Percentiles rank a stretch among this genome's conserved stretches.
Conservation (phyloP, 176 grass and related monocot species). For the Eragrostis curvula region DNA sequence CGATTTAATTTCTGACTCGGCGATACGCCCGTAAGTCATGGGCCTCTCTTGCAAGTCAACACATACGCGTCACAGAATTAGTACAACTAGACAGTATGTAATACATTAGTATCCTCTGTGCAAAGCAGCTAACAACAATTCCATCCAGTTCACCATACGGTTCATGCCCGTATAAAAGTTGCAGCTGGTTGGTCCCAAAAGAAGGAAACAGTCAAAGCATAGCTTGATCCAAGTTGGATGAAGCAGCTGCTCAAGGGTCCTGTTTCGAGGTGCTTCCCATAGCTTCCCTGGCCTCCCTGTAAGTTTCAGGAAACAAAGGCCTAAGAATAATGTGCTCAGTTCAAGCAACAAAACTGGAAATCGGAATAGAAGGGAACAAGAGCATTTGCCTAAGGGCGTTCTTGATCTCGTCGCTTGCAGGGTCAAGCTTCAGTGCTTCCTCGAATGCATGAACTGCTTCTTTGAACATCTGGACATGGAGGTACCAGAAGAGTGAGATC, state of each 20-base stretch:
- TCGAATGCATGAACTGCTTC: not conserved
- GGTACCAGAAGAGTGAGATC: not conserved
- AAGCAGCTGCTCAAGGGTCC: not conserved
- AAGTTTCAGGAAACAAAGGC: not conserved
- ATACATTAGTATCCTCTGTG: too few relatives aligned
- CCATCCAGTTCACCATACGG: not conserved
- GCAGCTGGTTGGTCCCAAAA: too few relatives aligned
- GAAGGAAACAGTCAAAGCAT: too few relatives aligned
- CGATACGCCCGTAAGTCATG: too few relatives aligned
- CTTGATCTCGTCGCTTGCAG: slow-evolving; percentile 39
- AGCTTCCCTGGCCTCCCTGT: slow-evolving; percentile 5
- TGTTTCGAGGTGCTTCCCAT: not conserved
- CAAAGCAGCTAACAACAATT: not conserved
- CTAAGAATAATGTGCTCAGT: not conserved
- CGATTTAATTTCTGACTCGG: too few relatives aligned
- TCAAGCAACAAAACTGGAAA: not conserved
- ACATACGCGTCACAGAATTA: too few relatives aligned
- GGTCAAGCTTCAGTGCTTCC: slow-evolving; percentile 45
- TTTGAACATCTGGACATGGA: not conserved
- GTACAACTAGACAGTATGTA: too few relatives aligned
- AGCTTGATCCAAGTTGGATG: too few relatives aligned
- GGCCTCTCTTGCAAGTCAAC: too few relatives aligned
- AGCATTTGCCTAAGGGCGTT: slow-evolving; percentile 40
- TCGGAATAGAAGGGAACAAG: not conserved
- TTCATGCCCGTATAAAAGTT: too few relatives aligned